A percentile compares a stretch with the other conserved stretches of the same genome.
phyloP scores from a whole-genome alignment of 2,329 filamentous ascomycete species.

The Trichoderma endophyticum region DNA sequence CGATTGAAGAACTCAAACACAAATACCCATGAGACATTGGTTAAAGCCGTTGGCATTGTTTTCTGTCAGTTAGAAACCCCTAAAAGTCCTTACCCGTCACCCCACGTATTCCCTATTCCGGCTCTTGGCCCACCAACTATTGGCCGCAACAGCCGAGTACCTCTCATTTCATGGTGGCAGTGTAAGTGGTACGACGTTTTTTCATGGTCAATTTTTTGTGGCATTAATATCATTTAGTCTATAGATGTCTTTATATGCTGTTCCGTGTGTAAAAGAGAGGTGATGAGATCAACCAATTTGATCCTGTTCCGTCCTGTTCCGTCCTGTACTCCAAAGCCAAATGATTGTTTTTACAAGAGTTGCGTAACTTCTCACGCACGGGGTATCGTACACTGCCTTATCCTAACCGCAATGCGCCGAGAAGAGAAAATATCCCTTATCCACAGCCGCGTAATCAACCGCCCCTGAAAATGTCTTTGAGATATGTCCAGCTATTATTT shows the following conservation, averaged over 20 bases:
- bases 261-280: conserved; percentile 1
- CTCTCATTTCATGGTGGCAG: not conserved
- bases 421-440: not conserved
- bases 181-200: not conserved
- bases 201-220: not conserved
- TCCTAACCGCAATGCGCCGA: conserved; percentile 10
- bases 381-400: conserved; percentile 18
- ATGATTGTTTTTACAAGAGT: conserved; percentile 1
- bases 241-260: not conserved
- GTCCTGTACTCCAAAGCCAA: not conserved
- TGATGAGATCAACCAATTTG: conserved; percentile 6
- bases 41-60: not conserved
- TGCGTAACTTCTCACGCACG: conserved; percentile 5
- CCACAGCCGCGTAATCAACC: conserved; percentile 4
- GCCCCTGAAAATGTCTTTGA: not conserved
- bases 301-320: not conserved
- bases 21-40: not conserved
- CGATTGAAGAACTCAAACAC: not conserved
- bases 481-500: not conserved
- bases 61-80: not conserved
- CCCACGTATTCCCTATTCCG: conserved; percentile 5
- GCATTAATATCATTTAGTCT: not conserved
- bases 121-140: not conserved
- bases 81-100: not conserved
- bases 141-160: not conserved